Evolutionary conservation across 805 yeast genomes (phyloP), one percentile per base, ranked within the genome.

Genomic region (Candida broadrunensis): DNA sequence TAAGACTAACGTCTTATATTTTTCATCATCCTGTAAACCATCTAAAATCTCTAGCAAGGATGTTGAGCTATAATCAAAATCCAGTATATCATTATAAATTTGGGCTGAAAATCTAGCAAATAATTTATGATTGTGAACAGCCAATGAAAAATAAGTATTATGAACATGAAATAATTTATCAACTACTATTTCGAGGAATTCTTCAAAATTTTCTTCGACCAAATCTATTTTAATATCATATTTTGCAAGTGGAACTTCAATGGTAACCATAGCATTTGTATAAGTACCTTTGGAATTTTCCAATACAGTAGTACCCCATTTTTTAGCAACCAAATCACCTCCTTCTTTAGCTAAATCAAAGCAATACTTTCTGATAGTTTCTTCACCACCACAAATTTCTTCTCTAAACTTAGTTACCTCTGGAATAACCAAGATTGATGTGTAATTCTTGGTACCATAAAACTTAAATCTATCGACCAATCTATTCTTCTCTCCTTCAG

Each of bases 351-450:
- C 80, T 41, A 83, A 63, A 0, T 42, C 44, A 41, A 54, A 49
- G 45, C 78, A 76, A 53, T 83, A 81, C 1, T 66, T 52, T 39
- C 63, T 55, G 37, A 84, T 79, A 6, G 53, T 56, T 2, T 66
- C 71, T 42, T 80, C 82, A 2, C 89, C 89, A 3, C 86, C 85
- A 50, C 85, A 78, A 7, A 61, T 60, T 9, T 72, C 70, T 11
- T 63, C 52, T 47, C 83, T 65, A 56, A 83, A 85, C 43, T 70
- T 58, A n/a, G 72, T 45, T 0, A 87, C 87, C 2, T 68, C 72
- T 4, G 61, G 59, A 16, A 80, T 60, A 30, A 72, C 55, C 14
- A 63, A 51, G 24, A 66, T 59, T 0, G 70, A 60, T 1, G 81
- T 69, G 49, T 67, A 75, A 36, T 69, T 70, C 24, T 61, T 60